phyloP scores from a whole-genome alignment of 192 early-diverging fungal genomes.

The Podila minutissima region DNA sequence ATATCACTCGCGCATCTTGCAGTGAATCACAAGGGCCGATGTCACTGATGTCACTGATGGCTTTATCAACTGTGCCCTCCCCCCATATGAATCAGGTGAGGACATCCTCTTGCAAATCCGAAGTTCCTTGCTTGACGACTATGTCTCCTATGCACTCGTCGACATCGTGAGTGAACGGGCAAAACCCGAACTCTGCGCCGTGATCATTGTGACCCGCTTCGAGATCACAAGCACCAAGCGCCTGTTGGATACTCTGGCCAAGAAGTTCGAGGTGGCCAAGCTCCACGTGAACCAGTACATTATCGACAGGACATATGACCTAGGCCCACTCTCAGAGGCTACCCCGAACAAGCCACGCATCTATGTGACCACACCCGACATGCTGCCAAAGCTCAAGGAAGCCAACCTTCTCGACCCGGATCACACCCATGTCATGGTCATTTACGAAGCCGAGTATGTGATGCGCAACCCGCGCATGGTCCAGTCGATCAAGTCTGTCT shows the following conservation, averaged over 20 bases:
- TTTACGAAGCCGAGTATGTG: constrained; percentile 44
- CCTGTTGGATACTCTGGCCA: constrained; percentile 8
- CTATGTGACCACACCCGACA: constrained; percentile 18
- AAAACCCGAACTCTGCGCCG: background rate
- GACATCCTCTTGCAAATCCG: constrained; percentile 28
- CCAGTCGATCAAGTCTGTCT: background rate
- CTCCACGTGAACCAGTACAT: background rate
- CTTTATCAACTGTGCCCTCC: too few relatives aligned
- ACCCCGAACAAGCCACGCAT: constrained; percentile 5
- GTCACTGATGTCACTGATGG: background rate
- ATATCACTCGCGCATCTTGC: background rate
- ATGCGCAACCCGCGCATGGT: background rate
- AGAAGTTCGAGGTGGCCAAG: constrained; percentile 4
- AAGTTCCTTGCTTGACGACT: constrained; percentile 8
- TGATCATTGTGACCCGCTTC: constrained; percentile 21
- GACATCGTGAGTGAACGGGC: constrained; percentile 16
- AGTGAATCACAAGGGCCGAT: background rate
- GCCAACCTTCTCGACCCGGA: background rate
- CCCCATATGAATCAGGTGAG: constrained; percentile 7
- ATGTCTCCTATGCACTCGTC: constrained; percentile 17
- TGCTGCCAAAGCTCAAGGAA: constrained; percentile 1
- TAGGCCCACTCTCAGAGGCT: background rate
- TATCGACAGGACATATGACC: constrained; percentile 4
- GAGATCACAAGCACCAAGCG: constrained; percentile 15
- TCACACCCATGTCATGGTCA: constrained; percentile 7